Evolutionary conservation across 2,329 filamentous ascomycete genomes (phyloP).

Genomic region (Phoma sp.): DNA sequence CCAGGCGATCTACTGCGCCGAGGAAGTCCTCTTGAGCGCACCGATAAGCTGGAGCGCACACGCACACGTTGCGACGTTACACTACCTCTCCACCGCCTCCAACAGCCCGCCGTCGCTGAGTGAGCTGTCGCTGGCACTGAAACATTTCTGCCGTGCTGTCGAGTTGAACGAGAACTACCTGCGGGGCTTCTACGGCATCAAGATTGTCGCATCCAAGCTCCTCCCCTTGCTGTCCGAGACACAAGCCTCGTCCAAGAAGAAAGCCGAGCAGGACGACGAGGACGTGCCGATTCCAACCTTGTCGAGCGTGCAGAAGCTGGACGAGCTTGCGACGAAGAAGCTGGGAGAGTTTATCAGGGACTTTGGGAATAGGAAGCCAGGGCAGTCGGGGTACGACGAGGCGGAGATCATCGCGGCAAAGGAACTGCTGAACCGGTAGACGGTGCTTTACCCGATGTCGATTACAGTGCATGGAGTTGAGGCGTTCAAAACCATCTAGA

Average conservation of each 20-base stretch:
- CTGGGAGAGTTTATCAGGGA: constrained; percentile 77
- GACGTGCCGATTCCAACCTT: constrained; percentile 61
- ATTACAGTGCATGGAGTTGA: constrained; percentile 9
- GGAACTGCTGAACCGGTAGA: constrained; percentile 67
- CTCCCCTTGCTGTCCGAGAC: constrained; percentile 42
- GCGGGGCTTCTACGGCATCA: constrained; percentile 90
- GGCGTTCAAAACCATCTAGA: constrained; percentile 8
- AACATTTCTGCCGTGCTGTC: constrained; percentile 87
- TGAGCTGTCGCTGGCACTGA: constrained; percentile 73
- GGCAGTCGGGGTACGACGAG: constrained; percentile 76
- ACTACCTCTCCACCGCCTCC: constrained; percentile 69
- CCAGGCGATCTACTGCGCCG: constrained; percentile 86
- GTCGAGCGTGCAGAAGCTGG: constrained; percentile 70
- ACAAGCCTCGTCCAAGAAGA: constrained; percentile 29
- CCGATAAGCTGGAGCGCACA: constrained; percentile 98
- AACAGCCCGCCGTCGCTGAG: constrained; percentile 41
- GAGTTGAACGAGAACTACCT: constrained; percentile 94
- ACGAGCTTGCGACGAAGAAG: constrained; percentile 75
- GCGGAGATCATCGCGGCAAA: constrained; percentile 76
- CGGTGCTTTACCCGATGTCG: too few relatives aligned
- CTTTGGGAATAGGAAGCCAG: constrained; percentile 65
- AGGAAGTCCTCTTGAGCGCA: constrained; percentile 85
- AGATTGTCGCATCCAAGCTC: constrained; percentile 66
- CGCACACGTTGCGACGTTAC: constrained; percentile 82
- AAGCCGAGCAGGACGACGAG: constrained; percentile 44